phyloP scores from a whole-genome alignment of 1,284 basidiomycete species.

The Cutaneotrichosporon mucoides region DNA sequence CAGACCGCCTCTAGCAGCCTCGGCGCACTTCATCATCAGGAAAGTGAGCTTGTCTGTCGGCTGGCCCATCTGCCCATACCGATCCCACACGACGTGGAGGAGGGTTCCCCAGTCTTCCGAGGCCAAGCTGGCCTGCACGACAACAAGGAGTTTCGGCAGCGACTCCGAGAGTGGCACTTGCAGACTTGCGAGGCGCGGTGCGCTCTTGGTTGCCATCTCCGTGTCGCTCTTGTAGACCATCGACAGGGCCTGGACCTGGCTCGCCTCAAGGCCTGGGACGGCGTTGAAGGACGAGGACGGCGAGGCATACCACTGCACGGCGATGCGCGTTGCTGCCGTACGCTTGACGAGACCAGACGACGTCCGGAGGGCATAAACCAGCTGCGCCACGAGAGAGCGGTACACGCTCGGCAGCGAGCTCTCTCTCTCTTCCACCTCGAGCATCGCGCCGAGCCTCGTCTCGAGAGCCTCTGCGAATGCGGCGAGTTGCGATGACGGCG shows the following conservation, averaged over 20 bases:
- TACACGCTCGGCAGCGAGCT: slow-evolving; percentile 26
- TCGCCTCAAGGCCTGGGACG: not conserved
- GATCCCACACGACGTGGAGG: slow-evolving; percentile 32
- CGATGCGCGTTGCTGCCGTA: slow-evolving; percentile 9
- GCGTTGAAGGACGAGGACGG: not conserved
- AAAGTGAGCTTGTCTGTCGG: slow-evolving; percentile 22
- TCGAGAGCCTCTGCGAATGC: slow-evolving; percentile 60
- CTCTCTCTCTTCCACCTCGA: slow-evolving; percentile 59
- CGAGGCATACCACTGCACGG: slow-evolving; percentile 14
- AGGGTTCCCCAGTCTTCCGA: slow-evolving; percentile 31
- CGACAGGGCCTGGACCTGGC: slow-evolving; percentile 1
- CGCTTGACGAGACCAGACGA: slow-evolving; percentile 14
- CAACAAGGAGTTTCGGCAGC: slow-evolving; percentile 24
- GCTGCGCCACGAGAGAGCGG: slow-evolving; percentile 27
- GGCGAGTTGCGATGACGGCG: slow-evolving; percentile 13
- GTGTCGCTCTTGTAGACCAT: not conserved
- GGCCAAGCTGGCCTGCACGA: slow-evolving; percentile 26
- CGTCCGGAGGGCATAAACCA: slow-evolving; percentile 25
- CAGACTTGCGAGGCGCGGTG: not conserved
- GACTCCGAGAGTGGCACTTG: not conserved
- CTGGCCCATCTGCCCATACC: slow-evolving; percentile 12
- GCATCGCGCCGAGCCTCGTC: slow-evolving; percentile 56
- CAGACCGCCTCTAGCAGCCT: slow-evolving; percentile 22
- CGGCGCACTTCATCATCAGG: slow-evolving; percentile 41
- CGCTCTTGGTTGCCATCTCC: not conserved